Base-by-base conservation (phyloP, 2,329 filamentous ascomycete genomes). In the Trichophyton verrucosum region DNA sequence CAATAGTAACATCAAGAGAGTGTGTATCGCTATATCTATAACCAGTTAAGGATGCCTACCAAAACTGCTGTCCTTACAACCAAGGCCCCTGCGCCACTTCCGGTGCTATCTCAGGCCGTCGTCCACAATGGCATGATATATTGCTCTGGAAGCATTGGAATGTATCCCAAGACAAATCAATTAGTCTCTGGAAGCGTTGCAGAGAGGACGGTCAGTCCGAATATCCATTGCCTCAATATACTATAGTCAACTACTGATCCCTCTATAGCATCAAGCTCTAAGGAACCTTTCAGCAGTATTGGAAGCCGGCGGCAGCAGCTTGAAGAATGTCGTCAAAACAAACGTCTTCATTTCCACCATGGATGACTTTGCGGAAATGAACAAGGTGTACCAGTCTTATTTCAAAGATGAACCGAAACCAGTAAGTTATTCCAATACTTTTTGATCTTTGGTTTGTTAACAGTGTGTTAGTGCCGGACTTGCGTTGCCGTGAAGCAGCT, bases 311-410 rank as follows among this genome's bases (percentile, higher is more conserved):
- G 84, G 84, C 0, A 82, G 79, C 58, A 77, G 75, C 61, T 74
- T 87, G 42, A 75, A 79, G 33, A 84, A 86, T 61, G 80, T 83
- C 0, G 79, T 88, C 69, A 87, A 88, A 72, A 80, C 85, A 63
- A 87, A 86, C 66, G 76, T 87, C 27, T 88, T 84, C 68, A 69
- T 88, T 20, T 82, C 80, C 1, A 78, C 80, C 61, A 88, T 88
- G 84, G 76, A 80, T 55, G 77, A 87, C 69, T 88, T 87, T 68
- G 78, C 76, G 73, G 84, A 85, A 72, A 90, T 95, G 88, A 95
- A 96, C 76, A 81, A 81, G 66, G 87, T 89, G 70, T 95, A 94
- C 74, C 86, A 86, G 74, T 86, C 90, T 76, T 90, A 64, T 42
- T 64, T 65, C 55, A 15, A 55, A 5, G 61, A 60, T 33, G 60